Conservation (phyloP, 1,139 yeast species). For the Tardiomyces blankii region DNA sequence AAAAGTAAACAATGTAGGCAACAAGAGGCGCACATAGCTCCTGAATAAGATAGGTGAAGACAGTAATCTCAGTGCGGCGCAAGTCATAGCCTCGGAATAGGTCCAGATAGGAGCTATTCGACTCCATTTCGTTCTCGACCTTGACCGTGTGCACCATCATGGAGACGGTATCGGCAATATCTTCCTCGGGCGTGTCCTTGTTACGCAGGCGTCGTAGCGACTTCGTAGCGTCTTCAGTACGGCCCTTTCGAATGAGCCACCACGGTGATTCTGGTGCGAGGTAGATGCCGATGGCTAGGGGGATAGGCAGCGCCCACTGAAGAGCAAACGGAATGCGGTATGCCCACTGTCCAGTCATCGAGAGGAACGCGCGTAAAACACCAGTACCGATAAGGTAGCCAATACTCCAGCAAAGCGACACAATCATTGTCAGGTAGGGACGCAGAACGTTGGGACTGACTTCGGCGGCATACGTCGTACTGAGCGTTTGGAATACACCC, state of each 20-base stretch:
- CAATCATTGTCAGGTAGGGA: conserved; percentile 32
- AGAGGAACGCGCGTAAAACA: conserved; percentile 25
- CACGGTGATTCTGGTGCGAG: conserved; percentile 50
- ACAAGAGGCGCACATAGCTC: conserved; percentile 37
- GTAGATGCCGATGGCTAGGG: conserved; percentile 35
- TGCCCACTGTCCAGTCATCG: conserved; percentile 19
- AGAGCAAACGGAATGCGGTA: conserved; percentile 39
- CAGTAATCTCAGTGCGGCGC: conserved; percentile 46
- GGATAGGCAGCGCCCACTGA: conserved; percentile 54
- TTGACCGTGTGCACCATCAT: conserved; percentile 36
- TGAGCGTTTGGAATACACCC: conserved; percentile 37
- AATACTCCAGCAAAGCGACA: conserved; percentile 34
- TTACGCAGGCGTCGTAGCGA: conserved; percentile 1
- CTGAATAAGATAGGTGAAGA: conserved; percentile 40
- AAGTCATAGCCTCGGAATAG: conserved; percentile 41
- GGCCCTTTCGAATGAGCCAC: conserved; percentile 35
- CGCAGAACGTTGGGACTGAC: conserved; percentile 36
- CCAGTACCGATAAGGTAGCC: conserved; percentile 37
- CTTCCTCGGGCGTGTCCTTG: background rate
- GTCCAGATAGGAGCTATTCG: conserved; percentile 32
- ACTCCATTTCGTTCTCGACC: conserved; percentile 31
- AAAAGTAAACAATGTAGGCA: conserved; percentile 16
- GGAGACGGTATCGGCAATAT: conserved; percentile 28
- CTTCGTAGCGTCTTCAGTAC: conserved; percentile 30
- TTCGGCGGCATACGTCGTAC: conserved; percentile 37